Evolutionary conservation across 208 protist species (phyloP).

Genomic region (Vickermania spadyakhi): DNA sequence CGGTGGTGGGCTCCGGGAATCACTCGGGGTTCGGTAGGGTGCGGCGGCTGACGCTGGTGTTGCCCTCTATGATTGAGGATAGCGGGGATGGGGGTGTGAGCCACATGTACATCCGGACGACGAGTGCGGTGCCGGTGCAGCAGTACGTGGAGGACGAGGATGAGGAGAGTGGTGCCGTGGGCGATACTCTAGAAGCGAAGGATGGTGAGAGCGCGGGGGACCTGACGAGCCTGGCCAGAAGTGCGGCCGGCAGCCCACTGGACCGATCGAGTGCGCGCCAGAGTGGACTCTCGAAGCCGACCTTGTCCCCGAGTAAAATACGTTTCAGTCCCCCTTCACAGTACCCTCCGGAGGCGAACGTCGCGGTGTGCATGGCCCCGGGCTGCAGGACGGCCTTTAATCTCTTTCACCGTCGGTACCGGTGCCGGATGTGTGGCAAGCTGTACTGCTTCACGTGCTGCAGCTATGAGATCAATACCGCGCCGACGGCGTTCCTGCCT

Average conservation of each 20-base stretch:
- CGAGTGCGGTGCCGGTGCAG: not conserved
- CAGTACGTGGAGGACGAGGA: not conserved
- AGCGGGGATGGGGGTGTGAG: not conserved
- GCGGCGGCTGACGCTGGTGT: not conserved
- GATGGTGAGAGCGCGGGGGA: not conserved
- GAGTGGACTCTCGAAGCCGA: constrained; percentile 43
- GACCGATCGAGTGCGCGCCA: not conserved
- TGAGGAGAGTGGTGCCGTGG: not conserved
- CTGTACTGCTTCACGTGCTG: constrained; percentile 77
- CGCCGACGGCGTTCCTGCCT: not conserved
- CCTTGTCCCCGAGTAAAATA: constrained; percentile 32
- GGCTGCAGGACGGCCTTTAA: constrained; percentile 68
- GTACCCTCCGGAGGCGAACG: constrained; percentile 66
- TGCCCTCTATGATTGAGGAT: not conserved
- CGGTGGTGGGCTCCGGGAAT: too few species aligned
- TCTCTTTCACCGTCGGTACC: constrained; percentile 75
- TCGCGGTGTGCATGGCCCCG: constrained; percentile 77
- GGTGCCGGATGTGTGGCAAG: constrained; percentile 64
- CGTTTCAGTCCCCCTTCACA: constrained; percentile 41
- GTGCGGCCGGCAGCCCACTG: too few species aligned
- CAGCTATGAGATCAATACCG: constrained; percentile 21
- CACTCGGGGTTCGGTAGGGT: not conserved
- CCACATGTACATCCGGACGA: not conserved
- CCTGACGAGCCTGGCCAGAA: not conserved
- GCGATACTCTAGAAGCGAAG: not conserved